A percentile compares a stretch with the other conserved stretches of the same genome.
phyloP scores from a whole-genome alignment of 2,329 filamentous ascomycete genomes.

The Cercospora berteroae region DNA sequence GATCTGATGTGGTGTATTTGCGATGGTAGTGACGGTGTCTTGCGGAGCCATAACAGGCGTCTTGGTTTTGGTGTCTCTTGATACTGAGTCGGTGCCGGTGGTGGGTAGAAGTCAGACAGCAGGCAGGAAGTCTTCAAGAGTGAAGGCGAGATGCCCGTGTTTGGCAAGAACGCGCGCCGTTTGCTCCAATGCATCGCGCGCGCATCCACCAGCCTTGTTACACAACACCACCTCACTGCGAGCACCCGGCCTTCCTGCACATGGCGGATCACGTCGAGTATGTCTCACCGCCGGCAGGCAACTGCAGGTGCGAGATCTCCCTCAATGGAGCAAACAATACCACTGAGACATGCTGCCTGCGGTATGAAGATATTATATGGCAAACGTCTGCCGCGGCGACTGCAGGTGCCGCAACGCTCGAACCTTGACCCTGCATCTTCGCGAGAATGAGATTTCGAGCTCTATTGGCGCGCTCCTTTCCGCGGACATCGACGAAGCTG shows the following conservation, averaged over 20 bases:
- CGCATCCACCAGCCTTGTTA: neutral
- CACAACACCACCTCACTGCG: neutral
- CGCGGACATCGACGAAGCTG: neutral
- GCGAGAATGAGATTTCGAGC: neutral
- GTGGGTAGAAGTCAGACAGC: neutral
- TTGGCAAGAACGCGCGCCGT: slow-evolving; percentile 1
- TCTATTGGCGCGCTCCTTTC: neutral
- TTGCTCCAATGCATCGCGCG: neutral
- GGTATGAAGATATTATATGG: neutral
- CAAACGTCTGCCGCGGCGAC: neutral
- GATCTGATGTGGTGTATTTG: slow-evolving; percentile 8
- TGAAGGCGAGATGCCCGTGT: neutral
- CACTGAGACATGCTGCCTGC: neutral
- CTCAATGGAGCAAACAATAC: neutral
- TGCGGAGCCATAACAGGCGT: neutral
- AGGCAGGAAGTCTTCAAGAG: neutral
- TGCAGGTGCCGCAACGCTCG: neutral
- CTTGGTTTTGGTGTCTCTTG: neutral
- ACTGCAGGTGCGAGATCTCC: neutral
- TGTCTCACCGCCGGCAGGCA: neutral
- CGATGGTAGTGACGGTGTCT: neutral
- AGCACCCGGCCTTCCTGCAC: neutral
- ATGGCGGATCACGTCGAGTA: neutral
- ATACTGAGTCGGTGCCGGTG: neutral
- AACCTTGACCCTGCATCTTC: neutral